Evolutionary conservation across 2,329 filamentous ascomycete genomes (phyloP), one percentile per base, ranked within the genome.

Genomic region (Talaromyces piceae): DNA sequence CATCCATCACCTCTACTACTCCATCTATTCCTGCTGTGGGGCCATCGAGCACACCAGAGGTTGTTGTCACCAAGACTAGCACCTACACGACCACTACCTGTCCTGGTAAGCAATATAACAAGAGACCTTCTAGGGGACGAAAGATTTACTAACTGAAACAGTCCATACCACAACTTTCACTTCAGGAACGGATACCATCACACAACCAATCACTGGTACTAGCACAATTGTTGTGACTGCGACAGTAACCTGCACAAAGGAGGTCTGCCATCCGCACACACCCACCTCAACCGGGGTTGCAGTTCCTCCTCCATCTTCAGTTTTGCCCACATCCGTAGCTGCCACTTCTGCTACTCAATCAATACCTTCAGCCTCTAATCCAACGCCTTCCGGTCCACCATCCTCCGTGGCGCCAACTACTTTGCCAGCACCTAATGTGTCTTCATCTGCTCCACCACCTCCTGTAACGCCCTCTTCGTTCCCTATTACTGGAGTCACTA

Each of bases 1-100:
- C 28, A 7, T 30, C 28, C 28, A 16, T 12, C 39, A 7, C 18
- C 23, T n/a, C 39, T 43, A 18, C 39, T 5, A 7, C 23, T 5
- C 31, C 31, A 2, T 23, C 39, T 25, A 22, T 43, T 3, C 39
- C 39, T 26, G 39, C 39, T 43, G 39, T 43, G 4, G 22, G 11
- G n/a, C 20, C 39, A 13, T 13, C 39, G 4, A 43, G 11, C 39
- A 25, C 39, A 18, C 39, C 39, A 13, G 39, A 43, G 22, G 39
- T 25, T 2, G 18, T 43, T 25, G 39, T 39, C 20, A 48, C 30
- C 12, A 39, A 28, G 18, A 54, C 49, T 16, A 47, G 45, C 23
- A 54, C 49, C 8, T 54, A 54, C 26, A 54, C 52, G 23, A 54
- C 52, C 5, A 54, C 52, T 37, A 54, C 52, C 11, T 54, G 52